Evolutionary conservation across 139 green algal genomes (phyloP).

Genomic region (Volvox reticuliferus): DNA sequence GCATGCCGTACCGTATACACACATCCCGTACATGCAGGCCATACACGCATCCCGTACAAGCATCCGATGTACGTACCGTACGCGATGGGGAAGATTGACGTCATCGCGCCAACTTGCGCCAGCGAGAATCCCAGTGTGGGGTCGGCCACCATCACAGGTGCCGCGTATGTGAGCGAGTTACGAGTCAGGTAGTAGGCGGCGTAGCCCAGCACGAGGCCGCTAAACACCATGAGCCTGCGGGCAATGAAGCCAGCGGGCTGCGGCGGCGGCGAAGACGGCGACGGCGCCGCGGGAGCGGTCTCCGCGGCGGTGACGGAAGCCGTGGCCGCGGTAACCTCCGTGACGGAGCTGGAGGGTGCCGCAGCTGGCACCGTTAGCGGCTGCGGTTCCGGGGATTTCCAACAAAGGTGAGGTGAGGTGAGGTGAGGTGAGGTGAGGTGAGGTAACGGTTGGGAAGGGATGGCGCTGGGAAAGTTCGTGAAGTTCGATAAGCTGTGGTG

Average conservation of each 20-base stretch:
- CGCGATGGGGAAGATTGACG: slow-evolving; percentile 92
- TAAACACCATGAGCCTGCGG: slow-evolving; percentile 65
- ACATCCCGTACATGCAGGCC: no score
- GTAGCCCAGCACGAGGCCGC: slow-evolving; percentile 65
- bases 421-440: no score
- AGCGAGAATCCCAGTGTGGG: slow-evolving; percentile 51
- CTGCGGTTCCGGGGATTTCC: background rate
- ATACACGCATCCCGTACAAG: no score
- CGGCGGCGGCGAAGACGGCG: background rate
- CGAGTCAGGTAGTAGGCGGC: slow-evolving; percentile 71
- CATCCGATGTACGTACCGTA: slow-evolving; percentile 67
- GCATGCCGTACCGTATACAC: no score
- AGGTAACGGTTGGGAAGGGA: no score
- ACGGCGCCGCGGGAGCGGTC: background rate
- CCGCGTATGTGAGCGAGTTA: slow-evolving; percentile 67
- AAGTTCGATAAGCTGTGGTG: no score
- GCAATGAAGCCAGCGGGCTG: slow-evolving; percentile 58
- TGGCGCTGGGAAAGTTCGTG: no score
- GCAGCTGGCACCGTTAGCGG: background rate
- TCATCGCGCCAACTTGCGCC: slow-evolving; percentile 89
- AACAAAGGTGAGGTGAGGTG: no score
- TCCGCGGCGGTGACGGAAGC: no score
- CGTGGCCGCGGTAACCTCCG: no score
- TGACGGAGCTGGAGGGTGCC: background rate
- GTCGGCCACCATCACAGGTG: slow-evolving; percentile 69